Evolutionary conservation across 352 stramenopile genomes (phyloP), one percentile per base, ranked within the genome.

Genomic region (Phytophthora foliorum): DNA sequence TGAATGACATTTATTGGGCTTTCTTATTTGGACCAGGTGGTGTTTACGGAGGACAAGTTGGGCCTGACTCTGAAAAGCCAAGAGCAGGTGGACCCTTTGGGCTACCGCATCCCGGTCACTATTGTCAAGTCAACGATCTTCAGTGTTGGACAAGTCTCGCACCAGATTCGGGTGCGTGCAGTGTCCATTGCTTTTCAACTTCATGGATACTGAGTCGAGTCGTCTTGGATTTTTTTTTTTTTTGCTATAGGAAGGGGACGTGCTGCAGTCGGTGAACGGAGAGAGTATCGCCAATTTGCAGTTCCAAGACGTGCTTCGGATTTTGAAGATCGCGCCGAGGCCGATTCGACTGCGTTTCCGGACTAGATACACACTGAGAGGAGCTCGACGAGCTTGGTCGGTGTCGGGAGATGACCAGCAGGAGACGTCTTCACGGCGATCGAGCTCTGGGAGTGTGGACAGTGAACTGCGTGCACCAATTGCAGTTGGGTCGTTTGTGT

Each of bases 281-380:
- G 81, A 90, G 29, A 90, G 78, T 51, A 86, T 93, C 48, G 67
- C 75, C 11, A 79, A 82, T 22, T 63, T 93, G 54, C 74, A 89
- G 44, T 90, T 93, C 55, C 73, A 70, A 3, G 84, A 93, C 39
- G 86, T 93, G 36, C 69, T 88, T 17, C 74, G 80, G 22, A 75
- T 92, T n/a, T 57, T 93, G 9, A 93, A 91, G 53, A 80, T 87
- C n/a, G 81, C 86, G 9, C 73, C 79, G 7, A 72, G 86, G 16
- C 86, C 86, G 4, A 90, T 92, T 41, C 80, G 81, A n/a, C 66
- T 93, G 13, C 72, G 84, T 11, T 92, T 93, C 54, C 84, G 79
- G 0, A 75, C 83, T 0, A 65, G 42, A 52, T 72, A 52, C 42
- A 71, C 67, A 21, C 32, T 69, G 21, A 38, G 58, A 49, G 54